These are phyloP conservation scores for Nakazawaea peltata DNA, from an alignment of 805 yeast genomes.

Conservation along the genomic window DNA sequence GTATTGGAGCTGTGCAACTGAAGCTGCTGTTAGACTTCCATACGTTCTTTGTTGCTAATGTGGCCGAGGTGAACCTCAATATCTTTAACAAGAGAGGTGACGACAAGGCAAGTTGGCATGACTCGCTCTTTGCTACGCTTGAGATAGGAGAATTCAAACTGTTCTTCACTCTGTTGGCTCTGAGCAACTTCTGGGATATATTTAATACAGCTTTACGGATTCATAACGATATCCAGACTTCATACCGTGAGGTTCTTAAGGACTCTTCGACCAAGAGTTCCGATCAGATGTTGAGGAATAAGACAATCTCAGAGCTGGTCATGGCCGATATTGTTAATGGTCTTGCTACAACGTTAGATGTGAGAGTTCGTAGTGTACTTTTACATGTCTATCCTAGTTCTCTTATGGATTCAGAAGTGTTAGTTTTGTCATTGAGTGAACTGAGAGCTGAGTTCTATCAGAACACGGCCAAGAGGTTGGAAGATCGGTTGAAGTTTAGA, in stretches of 20 bases:
- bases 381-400: slow-evolving; percentile 78
- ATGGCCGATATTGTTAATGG: slow-evolving; percentile 24
- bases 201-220: slow-evolving; percentile 62
- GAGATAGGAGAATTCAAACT: slow-evolving; percentile 46
- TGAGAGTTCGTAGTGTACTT: slow-evolving; percentile 46
- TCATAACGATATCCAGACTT: slow-evolving; percentile 60
- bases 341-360: slow-evolving; percentile 62
- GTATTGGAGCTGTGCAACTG: slow-evolving; percentile 45
- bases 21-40: slow-evolving; percentile 81
- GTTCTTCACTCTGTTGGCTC: slow-evolving; percentile 77
- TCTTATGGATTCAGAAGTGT: slow-evolving; percentile 67
- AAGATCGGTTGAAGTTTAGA: slow-evolving; percentile 51
- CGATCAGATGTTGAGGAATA: slow-evolving; percentile 12
- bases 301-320: slow-evolving; percentile 12
- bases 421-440: slow-evolving; percentile 52
- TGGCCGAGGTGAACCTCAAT: slow-evolving; percentile 40
- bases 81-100: slow-evolving; percentile 66
- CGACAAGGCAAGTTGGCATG: slow-evolving; percentile 44
- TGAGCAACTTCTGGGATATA: slow-evolving; percentile 76
- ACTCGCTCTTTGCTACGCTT: slow-evolving; percentile 47
- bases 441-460: slow-evolving; percentile 46
- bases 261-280: slow-evolving; percentile 35
- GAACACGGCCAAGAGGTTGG: slow-evolving; percentile 33
- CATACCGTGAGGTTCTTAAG: slow-evolving; percentile 67
- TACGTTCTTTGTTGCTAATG: slow-evolving; percentile 59